A percentile compares a stretch with the other conserved stretches of the same genome.
Evolutionary conservation across 345 rosid genomes (phyloP).

Genomic region (Populus pruinosa): DNA sequence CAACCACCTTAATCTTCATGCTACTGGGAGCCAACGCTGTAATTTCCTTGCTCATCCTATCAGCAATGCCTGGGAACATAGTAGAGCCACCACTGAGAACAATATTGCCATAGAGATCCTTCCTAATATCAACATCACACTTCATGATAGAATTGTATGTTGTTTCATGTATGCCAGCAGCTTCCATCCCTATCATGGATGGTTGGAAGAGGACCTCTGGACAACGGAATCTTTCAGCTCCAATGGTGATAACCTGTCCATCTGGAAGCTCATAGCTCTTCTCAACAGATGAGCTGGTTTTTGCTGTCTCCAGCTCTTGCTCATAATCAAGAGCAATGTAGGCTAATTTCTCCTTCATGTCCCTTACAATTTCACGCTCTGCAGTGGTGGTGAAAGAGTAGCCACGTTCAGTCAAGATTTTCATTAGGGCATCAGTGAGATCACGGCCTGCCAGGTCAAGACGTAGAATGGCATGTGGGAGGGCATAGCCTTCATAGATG

Average conservation of each 20-base stretch:
- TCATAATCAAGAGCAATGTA: slow-evolving; percentile 73
- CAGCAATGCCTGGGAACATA: slow-evolving; percentile 70
- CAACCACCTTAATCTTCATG: slow-evolving; percentile 62
- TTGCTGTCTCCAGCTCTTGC: slow-evolving; percentile 57
- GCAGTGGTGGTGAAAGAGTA: slow-evolving; percentile 74
- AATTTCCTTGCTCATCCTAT: slow-evolving; percentile 78
- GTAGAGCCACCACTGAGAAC: slow-evolving; percentile 67
- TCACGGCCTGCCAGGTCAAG: slow-evolving; percentile 79
- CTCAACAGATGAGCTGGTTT: slow-evolving; percentile 57
- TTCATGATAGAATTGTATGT: slow-evolving; percentile 62
- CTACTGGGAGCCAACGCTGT: slow-evolving; percentile 63
- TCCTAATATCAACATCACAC: slow-evolving; percentile 64
- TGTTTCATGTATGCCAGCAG: slow-evolving; percentile 56
- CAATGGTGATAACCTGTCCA: slow-evolving; percentile 67
- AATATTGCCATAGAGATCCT: slow-evolving; percentile 54
- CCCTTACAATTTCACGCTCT: slow-evolving; percentile 60
- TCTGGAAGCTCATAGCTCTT: slow-evolving; percentile 71
- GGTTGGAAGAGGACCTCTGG: slow-evolving; percentile 79
- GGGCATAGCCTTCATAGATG: slow-evolving; percentile 54
- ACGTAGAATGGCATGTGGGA: slow-evolving; percentile 73
- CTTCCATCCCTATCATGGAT: slow-evolving; percentile 69
- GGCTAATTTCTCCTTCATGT: slow-evolving; percentile 69
- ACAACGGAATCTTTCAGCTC: slow-evolving; percentile 71
- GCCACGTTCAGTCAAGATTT: slow-evolving; percentile 68
- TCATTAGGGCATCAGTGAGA: slow-evolving; percentile 67